phyloP scores from a whole-genome alignment of 306 rosid genomes.

The Cucurbita moschata region DNA sequence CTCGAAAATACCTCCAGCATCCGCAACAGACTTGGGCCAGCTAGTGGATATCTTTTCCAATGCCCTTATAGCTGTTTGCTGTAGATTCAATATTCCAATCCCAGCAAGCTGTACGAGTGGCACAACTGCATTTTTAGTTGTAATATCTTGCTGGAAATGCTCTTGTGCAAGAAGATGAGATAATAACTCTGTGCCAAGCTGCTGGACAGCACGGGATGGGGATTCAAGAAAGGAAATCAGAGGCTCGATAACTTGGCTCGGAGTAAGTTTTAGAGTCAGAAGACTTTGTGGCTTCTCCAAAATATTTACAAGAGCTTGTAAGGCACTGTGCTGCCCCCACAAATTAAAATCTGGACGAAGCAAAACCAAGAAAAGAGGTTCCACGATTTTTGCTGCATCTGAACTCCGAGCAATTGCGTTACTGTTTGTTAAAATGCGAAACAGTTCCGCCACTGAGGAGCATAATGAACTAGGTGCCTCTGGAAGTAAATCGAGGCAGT shows the following conservation, averaged over 20 bases:
- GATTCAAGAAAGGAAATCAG: slow-evolving; percentile 84
- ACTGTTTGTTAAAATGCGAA: slow-evolving; percentile 86
- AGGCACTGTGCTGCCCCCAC: slow-evolving; percentile 99
- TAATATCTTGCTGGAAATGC: slow-evolving; percentile 95
- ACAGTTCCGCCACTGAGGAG: slow-evolving; percentile 81
- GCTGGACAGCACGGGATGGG: slow-evolving; percentile 90
- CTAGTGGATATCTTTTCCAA: slow-evolving; percentile 76
- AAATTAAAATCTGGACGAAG: slow-evolving; percentile 66
- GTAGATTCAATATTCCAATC: slow-evolving; percentile 85
- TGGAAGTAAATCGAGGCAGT: slow-evolving; percentile 66
- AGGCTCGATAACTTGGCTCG: slow-evolving; percentile 91
- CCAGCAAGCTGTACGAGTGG: slow-evolving; percentile 98
- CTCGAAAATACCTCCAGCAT: slow-evolving; percentile 91
- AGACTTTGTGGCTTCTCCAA: slow-evolving; percentile 98
- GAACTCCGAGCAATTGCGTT: slow-evolving; percentile 87
- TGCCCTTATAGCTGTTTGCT: slow-evolving; percentile 85
- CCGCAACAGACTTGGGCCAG: slow-evolving; percentile 97
- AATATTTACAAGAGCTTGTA: slow-evolving; percentile 94
- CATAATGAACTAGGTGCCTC: slow-evolving; percentile 75
- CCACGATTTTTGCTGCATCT: slow-evolving; percentile 73
- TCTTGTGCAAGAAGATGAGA: slow-evolving; percentile 95
- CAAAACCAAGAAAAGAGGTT: slow-evolving; percentile 87
- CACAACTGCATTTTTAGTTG: slow-evolving; percentile 79
- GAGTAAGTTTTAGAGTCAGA: slow-evolving; percentile 73
- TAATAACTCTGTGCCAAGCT: slow-evolving; percentile 90